Evolutionary conservation across 495 filamentous ascomycete genomes (phyloP).

Genomic region (Tuber brumale): DNA sequence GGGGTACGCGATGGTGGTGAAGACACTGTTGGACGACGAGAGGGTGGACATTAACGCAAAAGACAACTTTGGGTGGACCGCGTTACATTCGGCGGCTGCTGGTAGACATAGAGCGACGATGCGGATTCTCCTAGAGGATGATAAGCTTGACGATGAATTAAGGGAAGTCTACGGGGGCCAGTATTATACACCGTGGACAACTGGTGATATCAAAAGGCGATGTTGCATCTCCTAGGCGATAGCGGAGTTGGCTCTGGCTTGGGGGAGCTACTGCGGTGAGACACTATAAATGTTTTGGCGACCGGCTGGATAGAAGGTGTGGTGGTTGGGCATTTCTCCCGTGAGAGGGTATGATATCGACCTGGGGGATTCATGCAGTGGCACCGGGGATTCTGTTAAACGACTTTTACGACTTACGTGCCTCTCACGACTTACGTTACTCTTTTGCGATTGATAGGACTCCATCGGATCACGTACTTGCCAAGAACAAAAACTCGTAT

Average conservation of each 20-base stretch:
- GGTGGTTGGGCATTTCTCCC: not conserved
- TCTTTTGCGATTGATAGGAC: slow-evolving; percentile 4
- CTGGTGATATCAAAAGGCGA: not conserved
- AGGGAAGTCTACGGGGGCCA: not conserved
- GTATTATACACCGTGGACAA: not conserved
- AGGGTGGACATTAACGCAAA: slow-evolving; percentile 2
- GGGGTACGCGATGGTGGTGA: not conserved
- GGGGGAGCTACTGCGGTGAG: not conserved
- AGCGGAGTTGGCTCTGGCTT: not conserved
- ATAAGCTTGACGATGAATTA: not conserved
- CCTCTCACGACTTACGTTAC: slow-evolving; percentile 1
- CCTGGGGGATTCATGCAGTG: not conserved
- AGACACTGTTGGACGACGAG: not conserved
- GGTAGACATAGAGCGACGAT: not conserved
- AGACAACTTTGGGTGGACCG: not conserved
- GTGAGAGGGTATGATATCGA: not conserved
- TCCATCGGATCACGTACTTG: not conserved
- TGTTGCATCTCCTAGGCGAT: not conserved
- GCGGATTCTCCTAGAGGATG: not conserved
- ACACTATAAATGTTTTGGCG: not conserved
- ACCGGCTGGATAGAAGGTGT: not conserved
- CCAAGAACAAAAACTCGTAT: not conserved
- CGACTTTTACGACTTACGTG: slow-evolving; percentile 2
- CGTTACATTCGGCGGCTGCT: not conserved
- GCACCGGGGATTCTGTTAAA: not conserved